Base-by-base conservation (phyloP, 345 rosid species). In the Turritis glabra region DNA sequence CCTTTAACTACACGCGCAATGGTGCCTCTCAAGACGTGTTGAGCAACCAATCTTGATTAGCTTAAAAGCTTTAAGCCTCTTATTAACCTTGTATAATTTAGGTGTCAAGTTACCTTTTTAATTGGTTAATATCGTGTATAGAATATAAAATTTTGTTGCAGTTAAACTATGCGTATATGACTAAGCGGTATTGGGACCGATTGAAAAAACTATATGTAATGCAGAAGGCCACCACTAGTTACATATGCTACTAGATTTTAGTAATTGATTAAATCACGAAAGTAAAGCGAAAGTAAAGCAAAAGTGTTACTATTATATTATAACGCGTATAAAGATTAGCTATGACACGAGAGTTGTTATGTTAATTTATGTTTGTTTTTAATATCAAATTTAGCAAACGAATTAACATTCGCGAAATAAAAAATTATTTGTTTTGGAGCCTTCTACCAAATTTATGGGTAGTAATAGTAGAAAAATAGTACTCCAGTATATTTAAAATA, bases 281-380 rank as follows among this genome's bases (percentile, higher is more conserved):
- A 50, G 22, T n/a, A 50, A 57, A 38, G 21, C 26, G 22, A 26
- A 47, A 50, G 22, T n/a, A 50, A 57, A 38, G 21, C 26, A 22
- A n/a, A n/a, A n/a, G 18, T 48, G 11, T 67, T 19, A 35, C 3
- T 75, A 38, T 9, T 38, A 60, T 68, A 40, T 38, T 47, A 53
- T 14, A 76, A 76, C 71, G 75, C 80, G 71, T 63, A 54, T 15
- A 63, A 63, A 46, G 59, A 38, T 44, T 61, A 44, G 70, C 41
- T 25, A 69, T 32, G 75, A 33, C 44, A 53, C 70, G 25, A 69
- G 41, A 32, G 64, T 61, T 76, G 69, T 23, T 76, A 69, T 30
- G 57, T 33, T 35, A 30, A 30, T n/a, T 55, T 63, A 10, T 2
- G 25, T 47, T 46, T 54, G 57, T 40, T 51, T 60, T 52, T 3